Base-by-base conservation (phyloP, 352 stramenopile species). In the Globisporangium heterothallicum region DNA sequence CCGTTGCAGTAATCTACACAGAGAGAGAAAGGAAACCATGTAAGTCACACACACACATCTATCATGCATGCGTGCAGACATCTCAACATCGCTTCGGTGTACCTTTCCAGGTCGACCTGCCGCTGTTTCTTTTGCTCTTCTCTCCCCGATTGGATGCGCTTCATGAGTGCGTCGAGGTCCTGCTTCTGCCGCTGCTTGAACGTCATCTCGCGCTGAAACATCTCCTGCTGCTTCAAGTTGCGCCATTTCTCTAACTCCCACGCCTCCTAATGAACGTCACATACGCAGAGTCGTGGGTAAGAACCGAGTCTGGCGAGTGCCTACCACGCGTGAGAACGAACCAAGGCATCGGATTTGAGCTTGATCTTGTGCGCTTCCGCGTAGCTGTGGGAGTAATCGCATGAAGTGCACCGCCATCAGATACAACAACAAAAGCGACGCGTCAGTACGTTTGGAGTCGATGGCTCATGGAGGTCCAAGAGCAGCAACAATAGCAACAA, bases 351-450 rank as follows among this genome's bases (percentile, higher is more conserved):
- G 32, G 91, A 91, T 55, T 98, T 98, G 27, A 96, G 71, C 70
- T 98, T 98, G 64, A 98, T 97, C 74, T 98, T 97, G 68, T 98
- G 93, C 6, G 94, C 94, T 58, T 98, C 93, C 10, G 79, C 77
- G 57, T 98, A 98, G 61, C 81, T 86, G 53, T 22, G 51, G 5
- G 6, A 2, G 26, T 6, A 43, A 22, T 12, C 13, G 16, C 9
- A 19, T 13, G 18, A 52, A 32, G 52, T 25, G 6, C 29, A 36
- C 40, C 25, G 19, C 13, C 6, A 57, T 49, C 16, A 51, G 30
- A 13, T 21, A 59, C n/a, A 34, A 49, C 36, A 14, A 13, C 7
- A 12, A 7, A 4, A 14, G 24, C 14, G 24, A 27, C 2, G 16
- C 40, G 16, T 6, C 12, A 7, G 19, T 14, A 26, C 24, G 10